These are phyloP conservation scores for Colletotrichum tanaceti DNA, from an alignment of 2,329 filamentous ascomycete species.

Conservation along the genomic window DNA sequence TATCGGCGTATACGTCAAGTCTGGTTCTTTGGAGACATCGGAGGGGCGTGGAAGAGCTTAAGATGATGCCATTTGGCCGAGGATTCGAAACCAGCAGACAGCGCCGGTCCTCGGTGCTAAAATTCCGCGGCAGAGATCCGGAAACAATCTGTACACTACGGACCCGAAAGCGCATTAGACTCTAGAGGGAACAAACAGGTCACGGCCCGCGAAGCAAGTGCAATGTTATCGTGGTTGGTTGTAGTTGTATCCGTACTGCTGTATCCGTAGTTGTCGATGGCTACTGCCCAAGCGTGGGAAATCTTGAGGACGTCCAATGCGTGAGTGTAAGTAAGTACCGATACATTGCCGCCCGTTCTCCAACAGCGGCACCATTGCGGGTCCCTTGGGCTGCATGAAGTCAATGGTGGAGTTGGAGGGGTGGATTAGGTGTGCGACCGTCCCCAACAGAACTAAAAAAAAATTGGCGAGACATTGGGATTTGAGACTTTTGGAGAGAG, in stretches of 20 bases:
- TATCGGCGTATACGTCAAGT: slow-evolving; percentile 27
- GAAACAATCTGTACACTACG: slow-evolving; percentile 7
- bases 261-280: too few species aligned
- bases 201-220: slow-evolving; percentile 10
- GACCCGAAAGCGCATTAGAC: slow-evolving; percentile 4
- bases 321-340: slow-evolving; percentile 40
- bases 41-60: slow-evolving; percentile 19
- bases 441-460: slow-evolving; percentile 59
- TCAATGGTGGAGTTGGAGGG: slow-evolving; percentile 38
- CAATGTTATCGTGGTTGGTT: neutral
- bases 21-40: neutral
- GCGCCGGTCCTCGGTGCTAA: slow-evolving; percentile 20
- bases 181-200: slow-evolving; percentile 23
- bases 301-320: neutral
- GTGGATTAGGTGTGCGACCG: slow-evolving; percentile 41
- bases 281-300: neutral
- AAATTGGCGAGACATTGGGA: slow-evolving; percentile 41
- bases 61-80: slow-evolving; percentile 39
- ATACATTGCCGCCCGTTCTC: slow-evolving; percentile 44
- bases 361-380: slow-evolving; percentile 39
- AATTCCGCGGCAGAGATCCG: slow-evolving; percentile 32
- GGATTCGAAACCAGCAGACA: slow-evolving; percentile 6
- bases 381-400: slow-evolving; percentile 40
- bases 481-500: slow-evolving; percentile 37
- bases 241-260: too few species aligned